Evolutionary conservation across 306 rosid species (phyloP).

Genomic region (Gleditsia sinensis): DNA sequence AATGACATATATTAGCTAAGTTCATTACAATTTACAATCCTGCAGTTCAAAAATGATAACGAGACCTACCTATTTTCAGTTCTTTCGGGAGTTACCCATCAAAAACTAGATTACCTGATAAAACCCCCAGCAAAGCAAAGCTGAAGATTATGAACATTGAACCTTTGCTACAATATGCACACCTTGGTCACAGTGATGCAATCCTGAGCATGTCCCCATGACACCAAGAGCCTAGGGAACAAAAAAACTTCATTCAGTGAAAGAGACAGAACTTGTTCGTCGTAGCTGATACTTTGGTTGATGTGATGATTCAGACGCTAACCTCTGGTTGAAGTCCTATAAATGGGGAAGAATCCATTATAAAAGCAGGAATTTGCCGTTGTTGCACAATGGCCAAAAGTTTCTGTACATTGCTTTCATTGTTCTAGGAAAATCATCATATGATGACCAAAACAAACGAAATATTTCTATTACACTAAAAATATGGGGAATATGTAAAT

Average conservation of each 20-base stretch:
- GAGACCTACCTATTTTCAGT: background rate
- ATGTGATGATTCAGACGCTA: constrained; percentile 1
- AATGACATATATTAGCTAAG: too few relatives aligned
- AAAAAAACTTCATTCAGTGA: constrained; percentile 9
- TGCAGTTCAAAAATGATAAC: too few relatives aligned
- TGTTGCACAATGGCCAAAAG: background rate
- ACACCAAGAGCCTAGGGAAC: background rate
- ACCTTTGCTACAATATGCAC: constrained; percentile 24
- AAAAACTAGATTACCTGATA: too few relatives aligned
- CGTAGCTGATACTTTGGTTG: constrained; percentile 55
- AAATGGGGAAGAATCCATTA: background rate
- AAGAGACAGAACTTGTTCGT: constrained; percentile 52
- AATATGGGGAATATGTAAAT: too few relatives aligned
- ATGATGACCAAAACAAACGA: background rate
- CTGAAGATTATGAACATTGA: constrained; percentile 16
- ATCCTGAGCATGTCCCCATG: background rate
- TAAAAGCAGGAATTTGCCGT: background rate
- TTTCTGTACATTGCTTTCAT: background rate
- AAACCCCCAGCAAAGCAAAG: constrained; percentile 17
- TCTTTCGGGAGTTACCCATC: too few relatives aligned
- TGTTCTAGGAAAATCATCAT: background rate
- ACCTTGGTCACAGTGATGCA: background rate
- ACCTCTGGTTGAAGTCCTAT: constrained; percentile 44
- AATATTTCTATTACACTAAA: background rate
- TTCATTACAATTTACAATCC: too few relatives aligned